Conservation (phyloP, 352 stramenopile species). For the Thraustochytrium striatum region DNA sequence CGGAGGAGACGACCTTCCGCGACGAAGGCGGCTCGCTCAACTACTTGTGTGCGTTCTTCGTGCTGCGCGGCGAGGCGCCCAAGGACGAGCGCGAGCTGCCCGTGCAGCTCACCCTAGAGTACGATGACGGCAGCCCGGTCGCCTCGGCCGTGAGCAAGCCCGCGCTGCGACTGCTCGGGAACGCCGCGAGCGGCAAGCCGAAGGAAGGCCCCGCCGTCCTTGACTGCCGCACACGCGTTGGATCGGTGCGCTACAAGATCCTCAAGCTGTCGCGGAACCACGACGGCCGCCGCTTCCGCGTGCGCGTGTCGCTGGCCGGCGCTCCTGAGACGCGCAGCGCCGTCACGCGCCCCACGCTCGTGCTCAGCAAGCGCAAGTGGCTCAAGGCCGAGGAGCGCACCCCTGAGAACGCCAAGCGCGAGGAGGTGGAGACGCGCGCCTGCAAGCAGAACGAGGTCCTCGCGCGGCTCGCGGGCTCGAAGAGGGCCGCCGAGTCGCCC, state of each 20-base stretch:
- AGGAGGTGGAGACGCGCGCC: neutral
- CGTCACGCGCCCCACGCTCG: neutral
- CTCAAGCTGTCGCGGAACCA: constrained; percentile 38
- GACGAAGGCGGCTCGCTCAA: constrained; percentile 43
- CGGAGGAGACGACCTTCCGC: constrained; percentile 15
- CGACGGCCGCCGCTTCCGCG: constrained; percentile 4
- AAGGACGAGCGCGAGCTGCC: neutral
- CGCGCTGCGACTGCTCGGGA: neutral
- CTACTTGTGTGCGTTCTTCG: constrained; percentile 23
- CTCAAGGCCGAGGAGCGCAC: constrained; percentile 11
- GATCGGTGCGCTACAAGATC: constrained; percentile 26
- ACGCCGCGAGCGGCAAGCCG: neutral
- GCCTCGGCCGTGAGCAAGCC: neutral
- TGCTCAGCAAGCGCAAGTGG: constrained; percentile 38
- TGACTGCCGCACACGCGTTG: neutral
- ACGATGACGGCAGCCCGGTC: constrained; percentile 19
- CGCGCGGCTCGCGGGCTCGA: neutral
- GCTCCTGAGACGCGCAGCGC: too few relatives aligned
- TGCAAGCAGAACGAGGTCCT: constrained; percentile 2
- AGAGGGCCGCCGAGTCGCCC: neutral
- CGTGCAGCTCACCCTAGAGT: neutral
- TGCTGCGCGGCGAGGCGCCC: neutral
- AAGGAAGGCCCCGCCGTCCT: neutral
- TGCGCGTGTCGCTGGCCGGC: neutral
- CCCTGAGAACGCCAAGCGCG: neutral